A percentile compares a stretch with the other conserved stretches of the same genome.
These are phyloP conservation scores for Fusarium irregulare DNA, from an alignment of 2,329 filamentous ascomycete species.

Conservation along the genomic window DNA sequence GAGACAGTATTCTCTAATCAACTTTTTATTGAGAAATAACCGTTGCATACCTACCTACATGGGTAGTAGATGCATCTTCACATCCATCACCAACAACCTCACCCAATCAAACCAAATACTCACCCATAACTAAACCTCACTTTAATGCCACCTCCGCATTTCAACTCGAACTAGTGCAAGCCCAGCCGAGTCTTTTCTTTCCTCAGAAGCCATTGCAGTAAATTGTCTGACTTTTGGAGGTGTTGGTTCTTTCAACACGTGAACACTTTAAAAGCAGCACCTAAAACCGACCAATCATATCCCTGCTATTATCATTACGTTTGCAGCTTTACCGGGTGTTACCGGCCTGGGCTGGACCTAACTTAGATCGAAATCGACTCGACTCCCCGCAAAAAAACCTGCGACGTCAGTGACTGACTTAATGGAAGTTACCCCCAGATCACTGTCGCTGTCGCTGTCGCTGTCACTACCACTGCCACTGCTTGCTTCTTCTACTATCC, in stretches of 20 bases:
- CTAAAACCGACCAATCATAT: constrained; percentile 47
- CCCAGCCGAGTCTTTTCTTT: constrained; percentile 20
- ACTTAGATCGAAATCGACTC: not conserved
- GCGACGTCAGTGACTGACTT: constrained; percentile 40
- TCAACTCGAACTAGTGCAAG: constrained; percentile 21
- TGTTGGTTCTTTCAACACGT: constrained; percentile 3
- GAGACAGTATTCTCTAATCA: not conserved
- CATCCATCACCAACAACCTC: constrained; percentile 17
- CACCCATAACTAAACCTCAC: constrained; percentile 1
- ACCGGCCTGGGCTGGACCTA: constrained; percentile 19
- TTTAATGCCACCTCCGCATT: constrained; percentile 16
- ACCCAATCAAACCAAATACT: constrained; percentile 26
- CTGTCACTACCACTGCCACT: constrained; percentile 3
- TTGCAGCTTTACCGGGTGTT: constrained; percentile 40
- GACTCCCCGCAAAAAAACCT: constrained; percentile 30
- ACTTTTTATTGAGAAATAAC: not conserved
- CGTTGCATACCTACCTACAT: not conserved
- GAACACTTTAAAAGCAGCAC: constrained; percentile 34
- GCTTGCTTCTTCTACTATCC: constrained; percentile 5
- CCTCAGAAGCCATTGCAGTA: not conserved
- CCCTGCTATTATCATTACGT: constrained; percentile 51
- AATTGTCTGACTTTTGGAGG: not conserved
- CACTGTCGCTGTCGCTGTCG: constrained; percentile 11
- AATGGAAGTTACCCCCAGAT: constrained; percentile 17
- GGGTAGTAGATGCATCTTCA: not conserved